A percentile compares a stretch with the other conserved stretches of the same genome.
Conservation (phyloP, 2,329 filamentous ascomycete species). For the Verticillium dahliae region DNA sequence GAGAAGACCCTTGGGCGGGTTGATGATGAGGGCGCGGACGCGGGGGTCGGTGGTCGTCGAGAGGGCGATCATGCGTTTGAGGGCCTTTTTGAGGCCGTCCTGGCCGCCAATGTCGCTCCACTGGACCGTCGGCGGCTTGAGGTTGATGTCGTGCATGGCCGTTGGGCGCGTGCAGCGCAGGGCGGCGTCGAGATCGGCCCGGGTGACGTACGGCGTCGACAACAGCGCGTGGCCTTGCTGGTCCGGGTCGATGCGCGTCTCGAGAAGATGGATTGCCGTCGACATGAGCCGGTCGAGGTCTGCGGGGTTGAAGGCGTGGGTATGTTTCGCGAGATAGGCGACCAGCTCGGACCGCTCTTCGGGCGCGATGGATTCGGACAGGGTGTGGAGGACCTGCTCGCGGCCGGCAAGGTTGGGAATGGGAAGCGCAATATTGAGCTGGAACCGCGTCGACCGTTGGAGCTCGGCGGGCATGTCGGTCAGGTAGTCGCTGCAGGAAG, state of each 20-base stretch:
- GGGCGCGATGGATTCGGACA: constrained; percentile 40
- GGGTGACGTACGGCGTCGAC: constrained; percentile 19
- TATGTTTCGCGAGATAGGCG: constrained; percentile 60
- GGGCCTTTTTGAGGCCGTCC: constrained; percentile 60
- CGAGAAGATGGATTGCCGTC: constrained; percentile 21
- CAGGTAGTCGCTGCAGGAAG: constrained; percentile 63
- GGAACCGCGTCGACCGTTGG: constrained; percentile 58
- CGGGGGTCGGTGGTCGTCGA: constrained; percentile 23
- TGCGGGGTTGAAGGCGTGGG: constrained; percentile 79
- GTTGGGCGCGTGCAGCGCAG: constrained; percentile 68
- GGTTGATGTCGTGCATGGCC: constrained; percentile 81
- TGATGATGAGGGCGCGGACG: constrained; percentile 30
- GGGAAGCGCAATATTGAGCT: constrained; percentile 63
- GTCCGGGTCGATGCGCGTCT: constrained; percentile 21
- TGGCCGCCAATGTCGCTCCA: constrained; percentile 90
- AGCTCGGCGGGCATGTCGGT: constrained; percentile 67
- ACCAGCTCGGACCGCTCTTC: constrained; percentile 46
- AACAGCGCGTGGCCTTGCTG: constrained; percentile 14
- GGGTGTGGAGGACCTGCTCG: constrained; percentile 64
- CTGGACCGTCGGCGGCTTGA: constrained; percentile 78
- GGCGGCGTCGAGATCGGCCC: constrained; percentile 56
- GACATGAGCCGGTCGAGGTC: constrained; percentile 63
- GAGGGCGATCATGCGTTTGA: constrained; percentile 43
- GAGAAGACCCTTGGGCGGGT: constrained; percentile 73
- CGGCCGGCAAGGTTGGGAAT: constrained; percentile 68